Evolutionary conservation across 495 filamentous ascomycete genomes (phyloP).

Genomic region (Staphylotrichum longicolle): DNA sequence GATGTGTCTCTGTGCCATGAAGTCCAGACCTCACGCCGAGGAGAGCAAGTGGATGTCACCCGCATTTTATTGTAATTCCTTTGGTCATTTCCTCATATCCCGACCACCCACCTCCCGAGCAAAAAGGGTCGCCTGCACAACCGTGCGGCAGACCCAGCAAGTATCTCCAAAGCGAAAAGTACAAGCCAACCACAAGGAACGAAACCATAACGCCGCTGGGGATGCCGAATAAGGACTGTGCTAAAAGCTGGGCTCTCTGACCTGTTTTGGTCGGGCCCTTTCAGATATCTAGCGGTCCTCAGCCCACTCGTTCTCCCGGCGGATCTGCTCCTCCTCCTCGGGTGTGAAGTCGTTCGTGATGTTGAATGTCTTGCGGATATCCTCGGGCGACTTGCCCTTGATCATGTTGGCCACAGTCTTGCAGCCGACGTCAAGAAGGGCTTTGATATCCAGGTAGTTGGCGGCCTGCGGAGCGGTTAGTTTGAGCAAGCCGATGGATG

Average conservation of each 20-base stretch:
- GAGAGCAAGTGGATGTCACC: no score
- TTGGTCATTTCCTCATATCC: conserved; percentile 1
- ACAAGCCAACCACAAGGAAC: conserved; percentile 1
- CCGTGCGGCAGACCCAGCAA: not conserved
- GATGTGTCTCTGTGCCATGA: no score
- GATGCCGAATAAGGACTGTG: conserved; percentile 2
- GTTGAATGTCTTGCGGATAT: conserved; percentile 82
- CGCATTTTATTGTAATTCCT: no score
- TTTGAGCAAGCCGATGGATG: not conserved
- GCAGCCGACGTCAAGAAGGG: conserved; percentile 76
- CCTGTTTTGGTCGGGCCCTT: not conserved
- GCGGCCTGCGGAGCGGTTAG: conserved; percentile 50
- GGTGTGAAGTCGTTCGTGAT: conserved; percentile 82
- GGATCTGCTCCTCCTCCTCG: conserved; percentile 80
- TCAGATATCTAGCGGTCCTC: conserved; percentile 57
- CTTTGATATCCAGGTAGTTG: conserved; percentile 81
- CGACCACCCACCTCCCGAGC: not conserved
- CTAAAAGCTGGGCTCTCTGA: not conserved
- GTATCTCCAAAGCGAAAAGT: not conserved
- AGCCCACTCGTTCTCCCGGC: conserved; percentile 81
- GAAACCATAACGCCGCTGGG: conserved; percentile 7
- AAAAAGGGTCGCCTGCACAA: not conserved
- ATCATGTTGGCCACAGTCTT: conserved; percentile 88
- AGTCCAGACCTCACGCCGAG: no score
- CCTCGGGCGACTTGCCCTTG: conserved; percentile 79